phyloP scores from a whole-genome alignment of 2,329 filamentous ascomycete species.

The Epichloe hybrida region DNA sequence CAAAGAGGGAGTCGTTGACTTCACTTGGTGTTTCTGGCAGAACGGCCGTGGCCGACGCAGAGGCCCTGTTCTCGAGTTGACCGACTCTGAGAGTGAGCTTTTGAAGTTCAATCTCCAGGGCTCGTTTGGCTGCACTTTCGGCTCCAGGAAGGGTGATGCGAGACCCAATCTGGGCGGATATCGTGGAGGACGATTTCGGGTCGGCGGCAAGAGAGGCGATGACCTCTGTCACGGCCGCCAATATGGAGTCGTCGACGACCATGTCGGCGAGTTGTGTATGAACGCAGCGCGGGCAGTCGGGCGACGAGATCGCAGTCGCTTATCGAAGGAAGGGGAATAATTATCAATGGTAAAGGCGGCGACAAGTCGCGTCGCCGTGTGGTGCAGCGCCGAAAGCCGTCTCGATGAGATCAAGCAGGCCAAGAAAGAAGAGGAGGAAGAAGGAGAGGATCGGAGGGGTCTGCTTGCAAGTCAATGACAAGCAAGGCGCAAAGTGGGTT shows the following conservation, averaged over 20 bases:
- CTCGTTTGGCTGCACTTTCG: conserved; percentile 60
- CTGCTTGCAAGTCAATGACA: conserved; percentile 1
- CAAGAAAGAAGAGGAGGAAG: neutral
- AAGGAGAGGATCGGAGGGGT: neutral
- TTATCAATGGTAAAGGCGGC: neutral
- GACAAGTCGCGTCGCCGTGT: conserved; percentile 2
- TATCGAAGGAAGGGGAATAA: neutral
- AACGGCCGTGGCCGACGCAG: conserved; percentile 40
- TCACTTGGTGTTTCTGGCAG: conserved; percentile 78
- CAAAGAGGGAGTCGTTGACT: conserved; percentile 51
- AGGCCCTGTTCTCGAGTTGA: conserved; percentile 67
- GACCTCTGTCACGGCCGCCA: conserved; percentile 40
- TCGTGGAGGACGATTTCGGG: conserved; percentile 24
- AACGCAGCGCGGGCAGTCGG: conserved; percentile 10
- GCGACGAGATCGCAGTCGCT: neutral
- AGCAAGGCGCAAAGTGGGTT: neutral
- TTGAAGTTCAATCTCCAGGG: conserved; percentile 70
- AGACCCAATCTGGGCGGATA: conserved; percentile 27
- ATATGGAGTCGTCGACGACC: conserved; percentile 36
- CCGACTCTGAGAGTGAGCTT: conserved; percentile 67
- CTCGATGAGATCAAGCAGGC: neutral
- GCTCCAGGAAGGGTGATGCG: conserved; percentile 64
- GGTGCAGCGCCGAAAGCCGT: neutral
- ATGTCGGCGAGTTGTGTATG: conserved; percentile 21
- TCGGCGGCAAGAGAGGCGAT: conserved; percentile 38